phyloP scores from a whole-genome alignment of 345 rosid species.

The Aquilaria yunnanensis region DNA sequence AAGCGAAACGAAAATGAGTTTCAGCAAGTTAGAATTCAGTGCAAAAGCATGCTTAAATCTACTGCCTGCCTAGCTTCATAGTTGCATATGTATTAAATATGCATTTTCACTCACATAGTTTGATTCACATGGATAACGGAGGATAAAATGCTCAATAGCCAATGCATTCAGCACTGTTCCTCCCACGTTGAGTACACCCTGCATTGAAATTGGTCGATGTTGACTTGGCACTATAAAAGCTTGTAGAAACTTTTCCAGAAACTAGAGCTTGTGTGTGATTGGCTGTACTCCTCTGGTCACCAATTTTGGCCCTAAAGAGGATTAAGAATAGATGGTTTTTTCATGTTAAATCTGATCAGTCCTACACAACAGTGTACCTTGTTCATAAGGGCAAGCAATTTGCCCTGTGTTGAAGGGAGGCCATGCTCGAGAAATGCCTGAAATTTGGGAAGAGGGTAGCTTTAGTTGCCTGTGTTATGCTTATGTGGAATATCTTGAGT shows the following conservation, averaged over 20 bases:
- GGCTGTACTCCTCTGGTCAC: no score
- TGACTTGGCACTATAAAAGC: no score
- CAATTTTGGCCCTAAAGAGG: no score
- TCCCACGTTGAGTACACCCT: slow-evolving; percentile 83
- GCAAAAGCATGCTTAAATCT: no score
- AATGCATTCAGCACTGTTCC: slow-evolving; percentile 86
- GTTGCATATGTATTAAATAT: no score
- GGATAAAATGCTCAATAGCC: slow-evolving; percentile 90
- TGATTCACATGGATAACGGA: slow-evolving; percentile 68
- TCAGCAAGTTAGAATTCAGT: no score
- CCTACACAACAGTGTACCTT: slow-evolving; percentile 35
- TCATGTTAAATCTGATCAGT: no score
- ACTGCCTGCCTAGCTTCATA: no score
- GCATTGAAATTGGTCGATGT: slow-evolving; percentile 5
- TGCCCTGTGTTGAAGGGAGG: slow-evolving; percentile 74
- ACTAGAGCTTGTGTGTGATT: no score
- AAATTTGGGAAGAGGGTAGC: slow-evolving; percentile 5
- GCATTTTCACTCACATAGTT: slow-evolving; percentile 41
- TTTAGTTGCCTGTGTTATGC: slow-evolving; percentile 8
- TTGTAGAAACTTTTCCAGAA: no score
- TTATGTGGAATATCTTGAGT: slow-evolving; percentile 9
- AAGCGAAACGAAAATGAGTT: no score
- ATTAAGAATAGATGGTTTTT: no score
- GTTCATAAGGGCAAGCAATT: slow-evolving; percentile 71
- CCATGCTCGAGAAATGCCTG: slow-evolving; percentile 94